Evolutionary conservation across 2,329 filamentous ascomycete species (phyloP).

Genomic region (Tolypocladium ovalisporum): DNA sequence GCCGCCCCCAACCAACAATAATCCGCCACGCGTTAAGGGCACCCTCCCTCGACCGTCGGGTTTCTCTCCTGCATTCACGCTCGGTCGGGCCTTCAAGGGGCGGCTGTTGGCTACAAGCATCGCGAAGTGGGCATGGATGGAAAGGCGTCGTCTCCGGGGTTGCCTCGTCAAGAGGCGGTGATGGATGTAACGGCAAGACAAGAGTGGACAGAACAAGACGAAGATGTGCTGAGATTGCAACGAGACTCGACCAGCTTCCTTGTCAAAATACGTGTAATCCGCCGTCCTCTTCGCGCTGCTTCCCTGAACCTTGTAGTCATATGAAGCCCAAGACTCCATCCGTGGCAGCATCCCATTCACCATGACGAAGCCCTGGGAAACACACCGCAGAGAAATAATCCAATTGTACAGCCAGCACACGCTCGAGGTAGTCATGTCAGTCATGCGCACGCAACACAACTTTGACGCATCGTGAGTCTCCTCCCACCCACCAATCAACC

Average conservation of each 20-base stretch:
- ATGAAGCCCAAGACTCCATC: not conserved
- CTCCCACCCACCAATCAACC: not conserved
- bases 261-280: not conserved
- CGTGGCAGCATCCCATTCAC: not conserved
- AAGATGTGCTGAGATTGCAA: not conserved
- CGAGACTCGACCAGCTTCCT: not conserved
- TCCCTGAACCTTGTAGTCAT: not conserved
- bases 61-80: not conserved
- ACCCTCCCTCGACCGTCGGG: not conserved
- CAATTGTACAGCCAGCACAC: slow-evolving; percentile 28
- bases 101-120: not conserved
- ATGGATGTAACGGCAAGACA: not conserved
- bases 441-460: slow-evolving; percentile 20
- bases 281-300: not conserved
- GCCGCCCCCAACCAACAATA: not conserved
- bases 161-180: not conserved
- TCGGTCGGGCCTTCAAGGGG: not conserved
- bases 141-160: not conserved
- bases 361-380: slow-evolving; percentile 20
- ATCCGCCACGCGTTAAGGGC: not conserved
- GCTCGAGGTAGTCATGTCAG: slow-evolving; percentile 26
- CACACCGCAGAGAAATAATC: slow-evolving; percentile 23
- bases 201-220: too few relatives aligned
- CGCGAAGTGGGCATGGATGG: not conserved
- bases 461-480: not conserved